Evolutionary conservation across 495 filamentous ascomycete genomes (phyloP).

Genomic region (Oidiodendron maius): DNA sequence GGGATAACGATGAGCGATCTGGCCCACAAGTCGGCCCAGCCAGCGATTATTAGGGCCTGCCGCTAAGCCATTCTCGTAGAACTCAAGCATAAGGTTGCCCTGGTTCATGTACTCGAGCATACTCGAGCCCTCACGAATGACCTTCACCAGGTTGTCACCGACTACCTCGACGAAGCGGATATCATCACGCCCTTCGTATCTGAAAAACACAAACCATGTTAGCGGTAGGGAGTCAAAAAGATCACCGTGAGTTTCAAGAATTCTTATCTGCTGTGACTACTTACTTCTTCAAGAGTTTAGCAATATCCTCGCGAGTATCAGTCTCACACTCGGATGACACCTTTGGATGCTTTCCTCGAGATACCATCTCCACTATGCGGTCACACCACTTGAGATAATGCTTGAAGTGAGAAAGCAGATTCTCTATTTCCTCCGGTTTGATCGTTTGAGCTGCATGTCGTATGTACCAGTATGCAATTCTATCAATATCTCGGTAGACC

Average conservation of each 20-base stretch:
- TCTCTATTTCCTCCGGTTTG: background rate
- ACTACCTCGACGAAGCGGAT: too few relatives aligned
- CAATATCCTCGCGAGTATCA: constrained; percentile 3
- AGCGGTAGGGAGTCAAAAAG: too few relatives aligned
- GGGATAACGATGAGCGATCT: constrained; percentile 28
- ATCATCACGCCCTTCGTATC: constrained; percentile 9
- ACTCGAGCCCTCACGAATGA: constrained; percentile 32
- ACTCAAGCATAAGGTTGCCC: constrained; percentile 30
- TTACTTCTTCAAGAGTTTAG: background rate
- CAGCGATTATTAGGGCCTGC: constrained; percentile 19
- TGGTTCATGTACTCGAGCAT: constrained; percentile 35
- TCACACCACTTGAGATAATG: background rate
- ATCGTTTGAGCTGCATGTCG: background rate
- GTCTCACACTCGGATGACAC: background rate
- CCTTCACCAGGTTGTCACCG: constrained; percentile 29
- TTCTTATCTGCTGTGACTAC: too few relatives aligned
- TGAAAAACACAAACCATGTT: background rate
- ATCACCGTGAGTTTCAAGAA: too few relatives aligned
- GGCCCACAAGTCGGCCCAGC: constrained; percentile 21
- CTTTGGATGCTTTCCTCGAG: background rate
- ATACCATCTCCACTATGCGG: background rate
- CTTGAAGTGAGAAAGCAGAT: background rate
- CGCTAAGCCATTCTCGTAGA: constrained; percentile 29
- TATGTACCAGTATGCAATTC: background rate
- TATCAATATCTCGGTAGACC: too few relatives aligned